These are phyloP conservation scores for Fusarium xylarioides DNA, from an alignment of 2,329 filamentous ascomycete genomes.

Conservation along the genomic window DNA sequence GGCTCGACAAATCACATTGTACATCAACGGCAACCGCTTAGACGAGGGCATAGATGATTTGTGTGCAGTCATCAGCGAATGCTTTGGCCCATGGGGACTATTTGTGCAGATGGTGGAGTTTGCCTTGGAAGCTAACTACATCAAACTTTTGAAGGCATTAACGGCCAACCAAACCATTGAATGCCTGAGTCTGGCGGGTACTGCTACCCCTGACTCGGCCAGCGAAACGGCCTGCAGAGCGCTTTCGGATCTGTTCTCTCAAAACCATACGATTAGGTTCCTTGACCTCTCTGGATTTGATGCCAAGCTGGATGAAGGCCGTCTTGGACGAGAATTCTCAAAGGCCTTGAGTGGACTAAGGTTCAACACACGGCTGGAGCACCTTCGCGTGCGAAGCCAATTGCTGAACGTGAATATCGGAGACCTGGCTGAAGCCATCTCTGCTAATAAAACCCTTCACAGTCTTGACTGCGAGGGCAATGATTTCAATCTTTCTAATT, in stretches of 20 bases:
- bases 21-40: conserved; percentile 62
- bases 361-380: conserved; percentile 55
- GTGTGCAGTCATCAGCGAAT: conserved; percentile 57
- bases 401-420: conserved; percentile 64
- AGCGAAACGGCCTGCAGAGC: conserved; percentile 58
- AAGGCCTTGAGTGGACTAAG: conserved; percentile 59
- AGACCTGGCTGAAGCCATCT: conserved; percentile 60
- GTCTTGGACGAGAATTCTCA: conserved; percentile 63
- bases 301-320: conserved; percentile 66
- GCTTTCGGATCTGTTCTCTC: conserved; percentile 60
- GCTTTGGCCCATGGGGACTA: conserved; percentile 59
- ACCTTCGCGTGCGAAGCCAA: conserved; percentile 65
- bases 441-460: conserved; percentile 57
- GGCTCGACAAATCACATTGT: conserved; percentile 57
- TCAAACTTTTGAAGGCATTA: conserved; percentile 60
- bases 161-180: conserved; percentile 60
- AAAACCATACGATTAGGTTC: conserved; percentile 60
- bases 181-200: conserved; percentile 64
- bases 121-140: conserved; percentile 59
- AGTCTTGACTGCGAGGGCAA: conserved; percentile 66
- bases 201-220: conserved; percentile 58
- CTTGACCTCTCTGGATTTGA: conserved; percentile 66
- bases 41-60: conserved; percentile 62
- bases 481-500: conserved; percentile 62
- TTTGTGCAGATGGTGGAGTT: conserved; percentile 69